Percentiles rank a stretch among this genome's conserved stretches.
These are phyloP conservation scores for Phialophora verrucosa DNA, from an alignment of 2,329 filamentous ascomycete genomes.

Conservation along the genomic window DNA sequence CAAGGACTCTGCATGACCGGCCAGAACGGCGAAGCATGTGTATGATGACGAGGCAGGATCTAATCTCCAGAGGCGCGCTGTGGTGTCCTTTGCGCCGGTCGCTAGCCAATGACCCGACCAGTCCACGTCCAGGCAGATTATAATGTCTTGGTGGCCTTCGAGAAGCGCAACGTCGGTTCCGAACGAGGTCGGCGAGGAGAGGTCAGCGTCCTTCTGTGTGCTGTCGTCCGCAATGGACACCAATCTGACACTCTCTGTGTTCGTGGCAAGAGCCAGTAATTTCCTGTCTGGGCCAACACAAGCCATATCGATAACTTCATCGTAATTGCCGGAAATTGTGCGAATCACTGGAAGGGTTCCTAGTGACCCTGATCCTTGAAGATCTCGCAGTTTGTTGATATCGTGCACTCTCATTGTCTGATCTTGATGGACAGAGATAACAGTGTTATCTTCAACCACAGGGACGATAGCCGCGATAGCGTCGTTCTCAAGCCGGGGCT, in stretches of 20 bases:
- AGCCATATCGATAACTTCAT: conserved; percentile 94
- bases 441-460: conserved; percentile 47
- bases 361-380: conserved; percentile 44
- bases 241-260: conserved; percentile 89
- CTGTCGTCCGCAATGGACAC: conserved; percentile 67
- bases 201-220: conserved; percentile 29
- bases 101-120: conserved; percentile 98
- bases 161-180: conserved; percentile 86
- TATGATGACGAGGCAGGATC: conserved; percentile 77
- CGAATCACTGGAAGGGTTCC: conserved; percentile 64
- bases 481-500: conserved; percentile 63
- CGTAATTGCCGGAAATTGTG: conserved; percentile 92
- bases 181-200: conserved; percentile 56
- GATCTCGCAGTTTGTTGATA: conserved; percentile 50
- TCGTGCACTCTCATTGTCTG: conserved; percentile 83
- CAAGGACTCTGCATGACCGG: conserved; percentile 91
- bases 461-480: conserved; percentile 75
- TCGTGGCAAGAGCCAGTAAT: conserved; percentile 87
- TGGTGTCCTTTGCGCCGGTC: conserved; percentile 96
- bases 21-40: conserved; percentile 79
- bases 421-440: conserved; percentile 85
- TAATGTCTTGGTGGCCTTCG: conserved; percentile 91
- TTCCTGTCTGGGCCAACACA: conserved; percentile 82
- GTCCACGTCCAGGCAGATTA: conserved; percentile 91
- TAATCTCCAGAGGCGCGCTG: conserved; percentile 85